These are phyloP conservation scores for Acer negundo DNA, from an alignment of 345 rosid species.

Conservation along the genomic window DNA sequence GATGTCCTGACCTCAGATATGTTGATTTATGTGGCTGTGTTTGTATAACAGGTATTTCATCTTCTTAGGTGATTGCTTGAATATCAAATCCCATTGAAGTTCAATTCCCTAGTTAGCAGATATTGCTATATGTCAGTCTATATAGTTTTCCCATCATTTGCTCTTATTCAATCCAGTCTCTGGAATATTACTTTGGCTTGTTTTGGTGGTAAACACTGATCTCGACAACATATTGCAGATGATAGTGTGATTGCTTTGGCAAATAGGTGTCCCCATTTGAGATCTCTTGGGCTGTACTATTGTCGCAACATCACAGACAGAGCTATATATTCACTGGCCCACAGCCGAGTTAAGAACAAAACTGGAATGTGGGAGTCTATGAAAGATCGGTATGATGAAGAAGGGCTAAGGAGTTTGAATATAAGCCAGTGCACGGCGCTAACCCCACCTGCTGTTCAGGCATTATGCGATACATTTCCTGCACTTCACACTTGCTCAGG, in stretches of 20 bases:
- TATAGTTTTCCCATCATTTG: neutral
- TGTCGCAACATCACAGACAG: slow-evolving; percentile 87
- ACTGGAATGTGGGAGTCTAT: slow-evolving; percentile 56
- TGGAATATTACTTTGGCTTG: neutral
- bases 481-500: slow-evolving; percentile 97
- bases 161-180: neutral
- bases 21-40: slow-evolving; percentile 87
- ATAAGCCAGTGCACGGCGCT: slow-evolving; percentile 98
- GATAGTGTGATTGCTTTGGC: slow-evolving; percentile 92
- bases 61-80: neutral
- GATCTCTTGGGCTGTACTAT: slow-evolving; percentile 83
- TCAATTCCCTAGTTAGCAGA: neutral
- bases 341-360: slow-evolving; percentile 69
- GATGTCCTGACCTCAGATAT: slow-evolving; percentile 86
- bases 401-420: slow-evolving; percentile 86
- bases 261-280: slow-evolving; percentile 66
- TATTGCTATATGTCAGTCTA: neutral
- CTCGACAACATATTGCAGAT: slow-evolving; percentile 41
- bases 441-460: slow-evolving; percentile 93
- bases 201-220: slow-evolving; percentile 5
- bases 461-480: slow-evolving; percentile 88
- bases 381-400: slow-evolving; percentile 56
- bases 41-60: slow-evolving; percentile 67
- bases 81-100: neutral
- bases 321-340: slow-evolving; percentile 85